phyloP scores from a whole-genome alignment of 2,329 filamentous ascomycete genomes.

The Trichoderma harzianum region DNA sequence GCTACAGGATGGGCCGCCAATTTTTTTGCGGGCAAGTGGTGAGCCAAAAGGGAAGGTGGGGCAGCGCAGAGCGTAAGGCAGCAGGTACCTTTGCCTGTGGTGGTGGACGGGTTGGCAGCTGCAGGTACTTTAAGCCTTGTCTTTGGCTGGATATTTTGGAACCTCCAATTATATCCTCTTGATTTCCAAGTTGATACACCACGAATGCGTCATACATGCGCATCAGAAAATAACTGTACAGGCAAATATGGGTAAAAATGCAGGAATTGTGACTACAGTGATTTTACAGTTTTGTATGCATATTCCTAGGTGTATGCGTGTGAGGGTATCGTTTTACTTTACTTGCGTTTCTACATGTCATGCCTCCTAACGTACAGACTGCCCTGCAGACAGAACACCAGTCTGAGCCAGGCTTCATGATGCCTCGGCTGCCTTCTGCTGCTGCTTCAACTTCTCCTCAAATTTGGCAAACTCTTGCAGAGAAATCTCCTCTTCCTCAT shows the following conservation, averaged over 20 bases:
- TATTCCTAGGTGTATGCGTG: not conserved
- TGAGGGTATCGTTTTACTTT: slow-evolving; percentile 9
- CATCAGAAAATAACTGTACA: not conserved
- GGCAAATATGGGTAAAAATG: not conserved
- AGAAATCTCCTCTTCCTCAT: slow-evolving; percentile 87
- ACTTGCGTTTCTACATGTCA: not conserved
- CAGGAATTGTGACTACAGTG: not conserved
- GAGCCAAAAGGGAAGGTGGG: slow-evolving; percentile 22
- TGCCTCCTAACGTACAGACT: slow-evolving; percentile 5
- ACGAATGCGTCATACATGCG: not conserved
- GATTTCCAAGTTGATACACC: not conserved
- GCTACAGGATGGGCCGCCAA: slow-evolving; percentile 17
- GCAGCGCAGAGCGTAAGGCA: not conserved
- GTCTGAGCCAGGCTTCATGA: not conserved
- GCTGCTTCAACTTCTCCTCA: slow-evolving; percentile 70
- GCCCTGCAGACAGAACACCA: not conserved
- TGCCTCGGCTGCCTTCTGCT: slow-evolving; percentile 5
- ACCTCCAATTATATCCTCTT: not conserved
- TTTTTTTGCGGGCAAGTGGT: slow-evolving; percentile 19
- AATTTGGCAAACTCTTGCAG: slow-evolving; percentile 89
- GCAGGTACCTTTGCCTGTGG: not conserved
- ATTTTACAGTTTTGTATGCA: not conserved
- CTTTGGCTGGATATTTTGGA: not conserved
- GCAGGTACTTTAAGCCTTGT: slow-evolving; percentile 30
- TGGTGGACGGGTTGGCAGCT: not conserved